Base-by-base conservation (phyloP, 1,139 yeast genomes). In the Lodderomyces elongisporus region DNA sequence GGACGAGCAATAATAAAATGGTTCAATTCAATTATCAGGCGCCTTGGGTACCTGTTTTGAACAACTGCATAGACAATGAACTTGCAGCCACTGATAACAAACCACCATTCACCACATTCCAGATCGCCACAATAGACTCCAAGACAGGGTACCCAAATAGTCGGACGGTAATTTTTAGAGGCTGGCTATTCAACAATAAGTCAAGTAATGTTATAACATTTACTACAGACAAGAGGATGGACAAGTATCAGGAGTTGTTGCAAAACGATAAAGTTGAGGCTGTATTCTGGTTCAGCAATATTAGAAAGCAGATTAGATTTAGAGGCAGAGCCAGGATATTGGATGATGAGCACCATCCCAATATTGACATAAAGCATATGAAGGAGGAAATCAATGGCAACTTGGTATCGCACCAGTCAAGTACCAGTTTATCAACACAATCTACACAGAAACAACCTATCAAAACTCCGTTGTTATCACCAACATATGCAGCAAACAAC, bases 151-250 rank as follows among this genome's bases (percentile, higher is more conserved):
- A 60, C 49, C 95, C 85, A 12, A 71, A 61, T 45, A 81, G 73
- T 34, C 62, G 95, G 44, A 81, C 93, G 0, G 74, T 85, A 42
- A 77, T 84, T 10, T 76, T 66, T 47, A 69, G 95, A 34, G 93
- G 89, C 10, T 85, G 84, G 59, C 58, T 85, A 30, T 85, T 85
- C 49, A 68, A 77, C 49, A 85, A 84, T 49, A 73, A 70, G 41
- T 66, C 74, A 37, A 79, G 81, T 27, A 85, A 84, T 48, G 75
- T 82, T 7, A 52, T 85, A 36, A 69, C 85, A 3, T 77, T 82
- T 49, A 74, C 83, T 28, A 80, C 94, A 1, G 95, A 85, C 56
- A 66, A 69, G 46, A 62, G 95, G 51, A 77, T 82, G 69, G 60
- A 60, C 33, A 85, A 85, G 54, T 70, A 71, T 46, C 56, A 60